These are phyloP conservation scores for Hypoxylon sp. DNA, from an alignment of 2,329 filamentous ascomycete species.

Conservation along the genomic window DNA sequence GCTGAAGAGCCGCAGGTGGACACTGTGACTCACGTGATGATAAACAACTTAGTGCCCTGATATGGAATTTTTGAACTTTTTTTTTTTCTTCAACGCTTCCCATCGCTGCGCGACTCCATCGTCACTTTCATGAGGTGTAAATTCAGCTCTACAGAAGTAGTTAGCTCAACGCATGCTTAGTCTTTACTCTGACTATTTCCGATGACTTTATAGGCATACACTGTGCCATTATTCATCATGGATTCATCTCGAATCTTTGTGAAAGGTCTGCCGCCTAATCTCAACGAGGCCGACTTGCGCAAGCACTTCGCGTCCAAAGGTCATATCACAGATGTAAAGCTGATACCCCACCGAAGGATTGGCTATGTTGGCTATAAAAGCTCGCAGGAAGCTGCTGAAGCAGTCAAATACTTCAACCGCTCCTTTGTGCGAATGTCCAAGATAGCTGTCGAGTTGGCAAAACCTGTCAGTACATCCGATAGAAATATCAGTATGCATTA, in stretches of 20 bases:
- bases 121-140: neutral
- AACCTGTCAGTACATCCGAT: constrained; percentile 70
- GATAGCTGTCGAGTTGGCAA: constrained; percentile 89
- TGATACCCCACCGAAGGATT: constrained; percentile 90
- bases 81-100: constrained; percentile 23
- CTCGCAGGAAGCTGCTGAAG: constrained; percentile 81
- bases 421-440: constrained; percentile 97
- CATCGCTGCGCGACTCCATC: neutral
- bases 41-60: constrained; percentile 32
- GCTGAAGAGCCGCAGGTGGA: constrained; percentile 39
- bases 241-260: constrained; percentile 81
- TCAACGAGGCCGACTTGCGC: constrained; percentile 86
- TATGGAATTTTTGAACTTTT: constrained; percentile 27
- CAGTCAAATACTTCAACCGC: constrained; percentile 95
- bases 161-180: neutral
- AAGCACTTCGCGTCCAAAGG: constrained; percentile 86
- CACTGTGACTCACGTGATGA: constrained; percentile 35
- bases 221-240: constrained; percentile 51
- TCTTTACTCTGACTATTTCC: neutral
- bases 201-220: constrained; percentile 1
- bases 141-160: neutral
- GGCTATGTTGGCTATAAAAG: constrained; percentile 96
- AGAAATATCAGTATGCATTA: neutral
- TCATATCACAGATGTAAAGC: constrained; percentile 90
- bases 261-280: constrained; percentile 86